Evolutionary conservation across 1,284 basidiomycete species (phyloP).

Genomic region (Phaffia rhodozyma): DNA sequence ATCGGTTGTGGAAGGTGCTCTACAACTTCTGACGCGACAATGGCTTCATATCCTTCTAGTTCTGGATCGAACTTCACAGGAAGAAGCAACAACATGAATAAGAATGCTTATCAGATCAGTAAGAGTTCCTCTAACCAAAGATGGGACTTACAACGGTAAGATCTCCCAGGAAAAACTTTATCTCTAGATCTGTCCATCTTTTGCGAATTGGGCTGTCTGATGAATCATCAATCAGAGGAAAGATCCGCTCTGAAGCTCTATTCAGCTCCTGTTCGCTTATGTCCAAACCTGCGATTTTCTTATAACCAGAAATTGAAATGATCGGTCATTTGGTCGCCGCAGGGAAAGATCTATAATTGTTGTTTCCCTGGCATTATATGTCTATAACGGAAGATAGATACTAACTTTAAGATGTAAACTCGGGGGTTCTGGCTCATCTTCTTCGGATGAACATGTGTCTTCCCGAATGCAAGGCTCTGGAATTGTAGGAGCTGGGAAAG

Average conservation of each 20-base stretch:
- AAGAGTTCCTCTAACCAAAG: too few relatives aligned
- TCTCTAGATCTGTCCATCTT: conserved; percentile 63
- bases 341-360: too few relatives aligned
- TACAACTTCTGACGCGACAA: conserved; percentile 78
- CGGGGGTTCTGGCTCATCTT: background rate
- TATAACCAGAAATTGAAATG: background rate
- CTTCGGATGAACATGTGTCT: background rate
- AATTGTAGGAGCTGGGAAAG: background rate
- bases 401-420: conserved; percentile 5
- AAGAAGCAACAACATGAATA: conserved; percentile 25
- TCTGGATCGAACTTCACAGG: conserved; percentile 49
- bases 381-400: background rate
- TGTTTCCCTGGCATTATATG: background rate
- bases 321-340: too few relatives aligned
- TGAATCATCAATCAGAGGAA: conserved; percentile 18
- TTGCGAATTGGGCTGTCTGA: conserved; percentile 18
- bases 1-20: conserved; percentile 68
- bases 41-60: conserved; percentile 63
- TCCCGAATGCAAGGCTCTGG: background rate
- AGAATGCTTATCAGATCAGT: too few relatives aligned
- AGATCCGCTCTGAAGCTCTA: conserved; percentile 26
- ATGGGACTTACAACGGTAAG: conserved; percentile 35
- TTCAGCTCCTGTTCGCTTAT: conserved; percentile 29
- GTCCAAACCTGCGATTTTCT: conserved; percentile 35
- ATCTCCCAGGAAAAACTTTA: conserved; percentile 69